phyloP scores from a whole-genome alignment of 345 rosid species.

The Pistacia vera region DNA sequence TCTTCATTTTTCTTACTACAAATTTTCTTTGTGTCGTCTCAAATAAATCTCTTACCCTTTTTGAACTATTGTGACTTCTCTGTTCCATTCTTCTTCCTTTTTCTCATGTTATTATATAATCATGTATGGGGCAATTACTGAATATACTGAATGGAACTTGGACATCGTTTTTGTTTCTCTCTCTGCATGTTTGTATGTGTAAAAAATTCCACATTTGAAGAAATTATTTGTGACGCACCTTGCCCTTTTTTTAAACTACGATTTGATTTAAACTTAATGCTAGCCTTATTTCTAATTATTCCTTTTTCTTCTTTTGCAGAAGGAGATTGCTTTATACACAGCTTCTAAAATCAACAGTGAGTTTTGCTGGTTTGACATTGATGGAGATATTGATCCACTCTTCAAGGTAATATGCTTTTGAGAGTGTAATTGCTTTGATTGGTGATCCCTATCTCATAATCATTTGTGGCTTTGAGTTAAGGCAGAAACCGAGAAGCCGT shows the following conservation, averaged over 20 bases:
- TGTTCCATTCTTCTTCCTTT: not conserved
- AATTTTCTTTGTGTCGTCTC: too few species aligned
- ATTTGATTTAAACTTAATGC: not conserved
- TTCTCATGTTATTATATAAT: not conserved
- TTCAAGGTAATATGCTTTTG: conserved; percentile 67
- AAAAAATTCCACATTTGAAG: not conserved
- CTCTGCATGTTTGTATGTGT: not conserved
- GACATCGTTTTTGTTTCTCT: not conserved
- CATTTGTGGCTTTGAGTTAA: not conserved
- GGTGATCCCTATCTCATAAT: not conserved
- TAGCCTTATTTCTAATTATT: conserved; percentile 10
- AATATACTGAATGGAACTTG: not conserved
- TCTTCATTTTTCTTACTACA: too few species aligned
- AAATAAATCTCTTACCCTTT: not conserved
- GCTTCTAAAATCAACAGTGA: conserved; percentile 83
- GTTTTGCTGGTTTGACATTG: conserved; percentile 88
- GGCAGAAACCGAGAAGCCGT: too few species aligned
- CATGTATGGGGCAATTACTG: not conserved
- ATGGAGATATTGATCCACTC: conserved; percentile 89
- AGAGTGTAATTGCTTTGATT: conserved; percentile 2
- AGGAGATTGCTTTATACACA: conserved; percentile 92
- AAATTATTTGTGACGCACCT: not conserved
- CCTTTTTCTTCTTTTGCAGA: conserved; percentile 55
- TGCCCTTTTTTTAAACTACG: not conserved
- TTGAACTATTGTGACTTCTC: not conserved